Conservation (phyloP, 139 green algal species). For the Coccomyxa sp. region DNA sequence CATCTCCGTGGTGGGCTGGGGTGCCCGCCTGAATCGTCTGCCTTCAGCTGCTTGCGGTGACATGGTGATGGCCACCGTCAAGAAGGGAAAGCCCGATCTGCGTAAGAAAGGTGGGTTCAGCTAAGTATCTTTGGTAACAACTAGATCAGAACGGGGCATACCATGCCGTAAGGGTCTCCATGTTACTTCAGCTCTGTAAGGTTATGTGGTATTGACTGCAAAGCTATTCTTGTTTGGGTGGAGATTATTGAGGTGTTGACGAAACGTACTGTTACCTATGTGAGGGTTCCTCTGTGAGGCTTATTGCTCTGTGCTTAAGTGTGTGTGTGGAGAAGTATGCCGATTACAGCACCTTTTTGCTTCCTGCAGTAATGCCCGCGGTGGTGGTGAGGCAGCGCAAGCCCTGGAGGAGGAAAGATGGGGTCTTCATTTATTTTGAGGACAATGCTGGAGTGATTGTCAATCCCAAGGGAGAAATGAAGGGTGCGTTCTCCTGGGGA, state of each 20-base stretch:
- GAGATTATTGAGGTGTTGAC: too few relatives aligned
- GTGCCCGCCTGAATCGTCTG: constrained; percentile 93
- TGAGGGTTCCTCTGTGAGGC: too few relatives aligned
- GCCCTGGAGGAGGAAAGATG: constrained; percentile 97
- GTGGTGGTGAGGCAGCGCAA: constrained; percentile 98
- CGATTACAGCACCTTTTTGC: too few relatives aligned
- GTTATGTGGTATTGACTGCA: too few relatives aligned
- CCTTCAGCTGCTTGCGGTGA: constrained; percentile 82
- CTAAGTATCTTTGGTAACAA: neutral
- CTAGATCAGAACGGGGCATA: too few relatives aligned
- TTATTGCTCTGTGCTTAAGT: too few relatives aligned
- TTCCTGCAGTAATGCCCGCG: constrained; percentile 73
- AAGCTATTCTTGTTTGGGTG: too few relatives aligned
- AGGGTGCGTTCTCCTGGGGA: constrained; percentile 64
- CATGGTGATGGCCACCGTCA: constrained; percentile 99
- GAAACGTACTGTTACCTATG: too few relatives aligned
- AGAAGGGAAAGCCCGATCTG: constrained; percentile 99
- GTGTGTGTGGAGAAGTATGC: too few relatives aligned
- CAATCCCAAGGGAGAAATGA: constrained; percentile 99
- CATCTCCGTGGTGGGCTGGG: constrained; percentile 91
- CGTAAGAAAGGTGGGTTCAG: constrained; percentile 93
- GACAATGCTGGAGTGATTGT: constrained; percentile 99
- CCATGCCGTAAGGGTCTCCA: too few relatives aligned
- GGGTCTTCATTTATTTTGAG: constrained; percentile 99
- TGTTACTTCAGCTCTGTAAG: too few relatives aligned